Percentiles rank a stretch among this genome's conserved stretches.
Conservation (phyloP, 2,329 filamentous ascomycete genomes). For the Pseudogymnoascus sp. region DNA sequence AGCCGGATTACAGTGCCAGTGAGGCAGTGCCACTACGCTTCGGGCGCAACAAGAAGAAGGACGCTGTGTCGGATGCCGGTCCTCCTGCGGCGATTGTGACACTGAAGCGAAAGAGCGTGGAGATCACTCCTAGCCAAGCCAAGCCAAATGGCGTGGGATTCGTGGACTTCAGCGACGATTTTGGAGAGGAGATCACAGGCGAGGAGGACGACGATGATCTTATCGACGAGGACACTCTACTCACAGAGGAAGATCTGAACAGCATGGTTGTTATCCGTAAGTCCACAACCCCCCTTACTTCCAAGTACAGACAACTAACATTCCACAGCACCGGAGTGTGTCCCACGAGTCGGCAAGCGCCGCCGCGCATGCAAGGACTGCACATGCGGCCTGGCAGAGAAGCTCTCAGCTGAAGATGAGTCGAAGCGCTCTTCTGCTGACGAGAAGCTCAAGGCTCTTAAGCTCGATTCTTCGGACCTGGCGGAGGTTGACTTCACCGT, state of each 20-base stretch:
- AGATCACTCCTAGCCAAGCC: slow-evolving; percentile 14
- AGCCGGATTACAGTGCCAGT: slow-evolving; percentile 47
- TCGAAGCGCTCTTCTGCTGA: slow-evolving; percentile 58
- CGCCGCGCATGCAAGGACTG: slow-evolving; percentile 96
- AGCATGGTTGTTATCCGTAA: slow-evolving; percentile 72
- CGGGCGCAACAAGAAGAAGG: slow-evolving; percentile 49
- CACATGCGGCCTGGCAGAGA: slow-evolving; percentile 83
- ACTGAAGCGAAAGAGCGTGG: slow-evolving; percentile 22
- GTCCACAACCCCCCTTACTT: slow-evolving; percentile 30
- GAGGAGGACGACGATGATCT: slow-evolving; percentile 67
- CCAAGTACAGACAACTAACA: slow-evolving; percentile 9
- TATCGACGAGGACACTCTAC: slow-evolving; percentile 81
- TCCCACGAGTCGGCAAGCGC: slow-evolving; percentile 78
- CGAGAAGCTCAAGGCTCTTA: slow-evolving; percentile 53
- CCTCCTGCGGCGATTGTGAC: slow-evolving; percentile 28
- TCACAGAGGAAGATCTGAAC: slow-evolving; percentile 77
- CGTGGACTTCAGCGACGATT: slow-evolving; percentile 58
- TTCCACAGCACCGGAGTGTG: slow-evolving; percentile 67
- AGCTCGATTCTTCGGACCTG: slow-evolving; percentile 69
- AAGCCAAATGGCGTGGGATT: slow-evolving; percentile 54
- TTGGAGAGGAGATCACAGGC: slow-evolving; percentile 42
- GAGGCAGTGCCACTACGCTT: slow-evolving; percentile 46
- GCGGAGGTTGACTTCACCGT: slow-evolving; percentile 94
- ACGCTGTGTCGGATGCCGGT: slow-evolving; percentile 12
- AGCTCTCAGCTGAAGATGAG: slow-evolving; percentile 76